phyloP scores from a whole-genome alignment of 1,284 basidiomycete species.

The Mycena citricolor region DNA sequence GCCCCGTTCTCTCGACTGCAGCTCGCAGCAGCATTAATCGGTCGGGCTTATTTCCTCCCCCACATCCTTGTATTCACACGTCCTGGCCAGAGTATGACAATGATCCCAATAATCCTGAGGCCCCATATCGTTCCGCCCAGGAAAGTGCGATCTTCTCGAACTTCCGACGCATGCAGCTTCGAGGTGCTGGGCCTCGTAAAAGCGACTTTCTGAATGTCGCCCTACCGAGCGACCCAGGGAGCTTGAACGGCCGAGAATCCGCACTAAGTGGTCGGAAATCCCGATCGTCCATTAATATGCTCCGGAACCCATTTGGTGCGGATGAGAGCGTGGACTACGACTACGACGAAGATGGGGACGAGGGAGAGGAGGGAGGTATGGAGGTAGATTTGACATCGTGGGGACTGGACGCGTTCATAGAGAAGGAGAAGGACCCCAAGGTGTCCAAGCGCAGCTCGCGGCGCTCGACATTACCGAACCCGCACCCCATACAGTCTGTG shows the following conservation, averaged over 20 bases:
- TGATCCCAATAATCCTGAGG: conserved; percentile 62
- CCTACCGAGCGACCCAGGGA: conserved; percentile 58
- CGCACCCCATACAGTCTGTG: conserved; percentile 31
- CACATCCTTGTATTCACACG: conserved; percentile 13
- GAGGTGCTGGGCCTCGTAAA: conserved; percentile 42
- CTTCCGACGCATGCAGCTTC: conserved; percentile 54
- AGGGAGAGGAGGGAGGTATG: conserved; percentile 48
- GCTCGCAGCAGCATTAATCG: conserved; percentile 74
- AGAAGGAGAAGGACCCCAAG: conserved; percentile 57
- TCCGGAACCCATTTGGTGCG: conserved; percentile 69
- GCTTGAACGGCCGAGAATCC: conserved; percentile 47
- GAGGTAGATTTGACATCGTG: conserved; percentile 82
- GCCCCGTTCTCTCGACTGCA: conserved; percentile 76
- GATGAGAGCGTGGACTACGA: conserved; percentile 57
- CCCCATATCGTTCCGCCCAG: conserved; percentile 62
- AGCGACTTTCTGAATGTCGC: conserved; percentile 70
- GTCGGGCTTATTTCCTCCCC: conserved; percentile 40
- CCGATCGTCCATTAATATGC: conserved; percentile 55
- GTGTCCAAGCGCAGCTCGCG: conserved; percentile 47
- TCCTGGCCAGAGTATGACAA: conserved; percentile 75
- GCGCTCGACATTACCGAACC: conserved; percentile 49
- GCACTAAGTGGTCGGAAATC: conserved; percentile 44
- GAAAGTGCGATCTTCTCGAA: conserved; percentile 82
- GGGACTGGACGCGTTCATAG: conserved; percentile 75
- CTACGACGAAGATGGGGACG: conserved; percentile 54